Evolutionary conservation across 75 land plant species (phyloP).

Genomic region (Cupressus sempervirens): DNA sequence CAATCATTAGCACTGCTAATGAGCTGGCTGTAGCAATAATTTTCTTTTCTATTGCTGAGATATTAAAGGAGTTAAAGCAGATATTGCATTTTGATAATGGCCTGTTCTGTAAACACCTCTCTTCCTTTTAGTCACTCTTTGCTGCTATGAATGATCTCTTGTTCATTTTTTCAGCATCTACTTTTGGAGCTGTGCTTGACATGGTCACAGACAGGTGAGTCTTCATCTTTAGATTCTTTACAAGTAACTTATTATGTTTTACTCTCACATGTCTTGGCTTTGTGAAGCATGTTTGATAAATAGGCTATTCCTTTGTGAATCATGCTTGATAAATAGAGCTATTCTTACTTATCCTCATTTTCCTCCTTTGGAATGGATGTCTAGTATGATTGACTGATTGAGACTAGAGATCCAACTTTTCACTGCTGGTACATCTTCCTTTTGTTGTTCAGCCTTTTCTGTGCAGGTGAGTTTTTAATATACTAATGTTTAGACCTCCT

Average conservation of each 20-base stretch:
- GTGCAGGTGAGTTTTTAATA: background rate
- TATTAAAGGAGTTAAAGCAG: background rate
- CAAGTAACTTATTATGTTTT: background rate
- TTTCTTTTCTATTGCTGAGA: background rate
- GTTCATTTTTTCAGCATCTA: conserved; percentile 64
- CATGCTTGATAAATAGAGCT: background rate
- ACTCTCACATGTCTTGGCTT: background rate
- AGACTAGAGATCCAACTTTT: background rate
- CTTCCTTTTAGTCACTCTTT: background rate
- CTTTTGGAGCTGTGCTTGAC: conserved; percentile 99
- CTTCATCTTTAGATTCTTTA: background rate
- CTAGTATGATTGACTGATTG: background rate
- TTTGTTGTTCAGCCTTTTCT: background rate
- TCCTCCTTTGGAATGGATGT: background rate
- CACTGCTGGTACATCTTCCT: background rate
- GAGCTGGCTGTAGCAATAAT: background rate
- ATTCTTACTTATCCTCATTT: background rate
- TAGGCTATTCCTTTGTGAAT: background rate
- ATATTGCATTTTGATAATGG: background rate
- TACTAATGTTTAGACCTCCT: too few relatives aligned
- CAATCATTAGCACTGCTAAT: background rate
- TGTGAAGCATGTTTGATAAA: conserved; percentile 4
- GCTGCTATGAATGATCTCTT: background rate
- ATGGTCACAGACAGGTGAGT: conserved; percentile 97
- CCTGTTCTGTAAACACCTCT: background rate